These are phyloP conservation scores for Fusarium odoratissimum DNA, from an alignment of 2,329 filamentous ascomycete species.

Conservation along the genomic window DNA sequence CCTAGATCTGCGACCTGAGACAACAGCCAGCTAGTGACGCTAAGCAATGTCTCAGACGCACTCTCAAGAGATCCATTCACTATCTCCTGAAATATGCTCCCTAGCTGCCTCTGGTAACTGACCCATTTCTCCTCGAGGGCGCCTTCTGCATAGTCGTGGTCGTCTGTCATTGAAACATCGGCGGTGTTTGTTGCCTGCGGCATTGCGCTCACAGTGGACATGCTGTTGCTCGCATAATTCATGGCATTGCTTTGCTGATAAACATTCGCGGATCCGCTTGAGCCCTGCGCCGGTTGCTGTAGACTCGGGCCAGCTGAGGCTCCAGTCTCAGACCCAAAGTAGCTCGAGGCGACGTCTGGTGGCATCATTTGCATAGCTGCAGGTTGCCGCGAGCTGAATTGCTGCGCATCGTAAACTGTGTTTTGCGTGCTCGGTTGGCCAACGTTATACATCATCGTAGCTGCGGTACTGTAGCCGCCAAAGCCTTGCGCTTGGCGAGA, in stretches of 20 bases:
- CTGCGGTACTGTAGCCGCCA: conserved; percentile 66
- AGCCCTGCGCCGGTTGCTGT: conserved; percentile 61
- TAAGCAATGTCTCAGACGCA: conserved; percentile 64
- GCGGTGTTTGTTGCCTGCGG: conserved; percentile 52
- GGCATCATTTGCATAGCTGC: conserved; percentile 78
- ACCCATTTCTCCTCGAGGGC: conserved; percentile 76
- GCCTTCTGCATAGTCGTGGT: conserved; percentile 68
- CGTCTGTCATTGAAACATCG: conserved; percentile 62
- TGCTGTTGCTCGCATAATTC: conserved; percentile 60
- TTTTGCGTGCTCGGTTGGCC: conserved; percentile 69
- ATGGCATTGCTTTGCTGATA: conserved; percentile 73
- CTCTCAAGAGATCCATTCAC: conserved; percentile 62
- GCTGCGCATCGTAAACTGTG: conserved; percentile 80
- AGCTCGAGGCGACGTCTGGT: conserved; percentile 69
- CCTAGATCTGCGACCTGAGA: conserved; percentile 66
- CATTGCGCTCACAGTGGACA: conserved; percentile 61
- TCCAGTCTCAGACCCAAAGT: conserved; percentile 65
- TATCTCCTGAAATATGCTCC: conserved; percentile 77
- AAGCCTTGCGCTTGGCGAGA: conserved; percentile 68
- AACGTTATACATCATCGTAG: conserved; percentile 84
- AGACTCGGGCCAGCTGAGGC: conserved; percentile 66
- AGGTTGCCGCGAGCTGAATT: conserved; percentile 80
- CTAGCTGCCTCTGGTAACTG: conserved; percentile 70
- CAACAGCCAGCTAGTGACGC: conserved; percentile 67
- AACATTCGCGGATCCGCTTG: conserved; percentile 66